Evolutionary conservation across 345 rosid species (phyloP).

Genomic region (Pugionium cornutum): DNA sequence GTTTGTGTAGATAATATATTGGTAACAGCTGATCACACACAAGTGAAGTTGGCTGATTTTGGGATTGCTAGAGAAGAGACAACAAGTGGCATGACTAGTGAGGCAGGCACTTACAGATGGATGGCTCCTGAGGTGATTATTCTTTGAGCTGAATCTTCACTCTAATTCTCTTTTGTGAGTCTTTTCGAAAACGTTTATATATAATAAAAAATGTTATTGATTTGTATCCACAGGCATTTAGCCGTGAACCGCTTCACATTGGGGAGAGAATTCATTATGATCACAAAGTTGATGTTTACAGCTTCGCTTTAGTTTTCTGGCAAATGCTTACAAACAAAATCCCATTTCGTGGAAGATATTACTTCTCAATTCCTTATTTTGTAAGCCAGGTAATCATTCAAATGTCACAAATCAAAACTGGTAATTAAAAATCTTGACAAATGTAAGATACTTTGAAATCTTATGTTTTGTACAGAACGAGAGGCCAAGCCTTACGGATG

Average conservation of each 20-base stretch:
- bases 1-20: constrained; percentile 53
- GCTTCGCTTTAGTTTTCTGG: too few relatives aligned
- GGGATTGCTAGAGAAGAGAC: constrained; percentile 60
- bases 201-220: neutral
- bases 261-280: constrained; percentile 58
- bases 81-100: constrained; percentile 52
- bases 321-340: too few relatives aligned
- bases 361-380: too few relatives aligned
- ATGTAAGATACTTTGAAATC: too few relatives aligned
- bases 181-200: neutral
- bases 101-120: constrained; percentile 67
- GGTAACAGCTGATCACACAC: constrained; percentile 47
- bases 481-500: too few relatives aligned
- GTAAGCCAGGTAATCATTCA: too few relatives aligned
- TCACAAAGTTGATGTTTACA: too few relatives aligned
- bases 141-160: constrained; percentile 1
- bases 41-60: constrained; percentile 58
- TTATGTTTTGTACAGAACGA: too few relatives aligned
- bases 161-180: too few relatives aligned
- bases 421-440: too few relatives aligned
- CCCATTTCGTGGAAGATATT: too few relatives aligned
- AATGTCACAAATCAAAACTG: too few relatives aligned
- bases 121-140: constrained; percentile 77
- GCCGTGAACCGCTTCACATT: constrained; percentile 42
- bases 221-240: constrained; percentile 44